Base-by-base conservation (phyloP, 176 grass and related monocot genomes). In the Cenchrus fungigraminus region DNA sequence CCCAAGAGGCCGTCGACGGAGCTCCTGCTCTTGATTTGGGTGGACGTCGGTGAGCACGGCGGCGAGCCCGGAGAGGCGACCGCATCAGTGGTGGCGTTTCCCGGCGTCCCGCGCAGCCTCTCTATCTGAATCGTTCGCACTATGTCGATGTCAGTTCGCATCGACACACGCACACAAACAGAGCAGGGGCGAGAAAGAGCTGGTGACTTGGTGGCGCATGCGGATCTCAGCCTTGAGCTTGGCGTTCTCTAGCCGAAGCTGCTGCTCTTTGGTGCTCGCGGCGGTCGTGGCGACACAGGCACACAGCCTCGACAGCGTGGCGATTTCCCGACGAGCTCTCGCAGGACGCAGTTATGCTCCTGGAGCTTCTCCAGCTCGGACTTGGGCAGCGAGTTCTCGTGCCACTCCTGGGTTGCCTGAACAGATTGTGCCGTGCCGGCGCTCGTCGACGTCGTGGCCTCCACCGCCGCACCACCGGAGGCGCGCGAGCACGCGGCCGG, bases 381-480 rank as follows among this genome's bases (percentile, higher is more conserved):
- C 87, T 90, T 92, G 46, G 93, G 87, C 56, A 94, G 89, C 46
- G 89, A 89, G 78, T 95, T 98, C 91, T 98, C 93, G 25, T 98
- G 93, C 34, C 93, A 78, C 74, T 98, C 93, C 92, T 98, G 91
- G 55, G 80, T 88, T 56, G 87, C 83, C 96, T 98, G 80, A 65
- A 60, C 47, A 65, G 28, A 52, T 59, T n/a, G 56, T 37, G 13
- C 9, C 3, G 57, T 97, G 20, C 85, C 87, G 58, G 88, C 90
- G 28, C 91, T 93, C 20, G 65, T 93, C 20, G 89, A 87, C 2
- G 56, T 71, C 37, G 58, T 97, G 17, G 61, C 73, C 54, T 66
- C 53, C 7, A 4, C 54, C 6, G 12, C 78, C 6, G 2, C 77
- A 14, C 61, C 52, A 5, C 12, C 80, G 55, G 94, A 94, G 74